A percentile compares a stretch with the other conserved stretches of the same genome.
Evolutionary conservation across 208 protist genomes (phyloP).

Genomic region (Crithidia expoeki): DNA sequence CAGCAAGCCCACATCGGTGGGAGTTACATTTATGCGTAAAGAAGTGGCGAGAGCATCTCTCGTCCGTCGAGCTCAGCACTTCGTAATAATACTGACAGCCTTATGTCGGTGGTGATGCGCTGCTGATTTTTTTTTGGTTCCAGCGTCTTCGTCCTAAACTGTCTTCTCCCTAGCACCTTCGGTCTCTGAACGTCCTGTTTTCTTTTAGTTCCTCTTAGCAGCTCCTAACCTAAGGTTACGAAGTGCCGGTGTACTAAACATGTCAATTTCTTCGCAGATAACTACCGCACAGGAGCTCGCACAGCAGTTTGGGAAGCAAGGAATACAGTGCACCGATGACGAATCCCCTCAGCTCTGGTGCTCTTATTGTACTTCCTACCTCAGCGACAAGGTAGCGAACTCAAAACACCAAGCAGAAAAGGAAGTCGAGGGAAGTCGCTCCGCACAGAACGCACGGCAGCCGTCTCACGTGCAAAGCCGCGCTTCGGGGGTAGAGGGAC

Average conservation of each 20-base stretch:
- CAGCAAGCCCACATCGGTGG: too few relatives aligned
- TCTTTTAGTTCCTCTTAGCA: too few relatives aligned
- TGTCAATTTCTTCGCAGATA: neutral
- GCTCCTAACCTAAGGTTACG: neutral
- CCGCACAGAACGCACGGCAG: neutral
- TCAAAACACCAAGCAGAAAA: neutral
- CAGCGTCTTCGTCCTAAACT: too few relatives aligned
- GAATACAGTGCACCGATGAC: constrained; percentile 24
- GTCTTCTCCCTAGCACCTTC: too few relatives aligned
- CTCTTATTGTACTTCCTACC: constrained; percentile 24
- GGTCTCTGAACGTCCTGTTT: too few relatives aligned
- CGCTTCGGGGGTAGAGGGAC: neutral
- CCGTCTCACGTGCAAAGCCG: neutral
- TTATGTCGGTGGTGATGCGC: too few relatives aligned
- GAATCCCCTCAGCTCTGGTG: constrained; percentile 24
- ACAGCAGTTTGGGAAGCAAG: constrained; percentile 30
- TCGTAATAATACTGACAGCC: too few relatives aligned
- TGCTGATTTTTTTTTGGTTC: too few relatives aligned
- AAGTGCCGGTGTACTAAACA: neutral
- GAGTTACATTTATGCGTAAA: too few relatives aligned
- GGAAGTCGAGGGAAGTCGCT: neutral
- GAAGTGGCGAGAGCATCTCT: too few relatives aligned
- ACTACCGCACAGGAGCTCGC: constrained; percentile 15
- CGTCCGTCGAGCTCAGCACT: too few relatives aligned
- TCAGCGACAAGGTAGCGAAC: neutral